Conservation (phyloP, 192 early-diverging fungal genomes). For the Dissophora ornata region DNA sequence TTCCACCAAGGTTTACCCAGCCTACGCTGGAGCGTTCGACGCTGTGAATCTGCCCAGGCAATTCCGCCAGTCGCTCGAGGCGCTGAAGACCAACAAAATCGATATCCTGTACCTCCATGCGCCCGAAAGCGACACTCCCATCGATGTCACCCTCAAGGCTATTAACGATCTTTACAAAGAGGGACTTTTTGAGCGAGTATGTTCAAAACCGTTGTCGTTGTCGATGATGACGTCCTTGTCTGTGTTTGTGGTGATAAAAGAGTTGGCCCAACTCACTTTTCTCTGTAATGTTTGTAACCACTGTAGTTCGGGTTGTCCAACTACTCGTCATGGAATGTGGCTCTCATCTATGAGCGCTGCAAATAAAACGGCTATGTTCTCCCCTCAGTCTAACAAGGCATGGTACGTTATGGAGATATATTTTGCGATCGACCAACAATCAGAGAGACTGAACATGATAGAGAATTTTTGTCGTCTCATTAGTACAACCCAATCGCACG, state of each 20-base stretch:
- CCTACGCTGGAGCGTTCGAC: slow-evolving; percentile 56
- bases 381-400: slow-evolving; percentile 56
- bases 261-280: no score
- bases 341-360: slow-evolving; percentile 49
- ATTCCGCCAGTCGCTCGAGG: slow-evolving; percentile 56
- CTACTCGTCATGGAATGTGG: slow-evolving; percentile 53
- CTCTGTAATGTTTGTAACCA: not conserved
- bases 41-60: slow-evolving; percentile 51
- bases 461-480: no score
- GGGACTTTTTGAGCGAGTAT: slow-evolving; percentile 61
- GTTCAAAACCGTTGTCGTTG: no score
- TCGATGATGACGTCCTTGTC: no score
- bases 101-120: slow-evolving; percentile 76
- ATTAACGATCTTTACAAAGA: slow-evolving; percentile 68
- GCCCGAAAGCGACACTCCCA: slow-evolving; percentile 65
- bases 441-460: no score
- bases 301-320: slow-evolving; percentile 56
- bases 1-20: slow-evolving; percentile 66
- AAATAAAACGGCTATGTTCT: slow-evolving; percentile 55
- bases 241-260: no score
- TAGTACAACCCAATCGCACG: slow-evolving; percentile 43
- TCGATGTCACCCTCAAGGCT: slow-evolving; percentile 63
- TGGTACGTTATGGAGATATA: slow-evolving; percentile 20
- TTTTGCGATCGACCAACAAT: no score
- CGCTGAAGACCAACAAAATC: slow-evolving; percentile 61